phyloP scores from a whole-genome alignment of 2,329 filamentous ascomycete genomes.

The Aphanocladium album region DNA sequence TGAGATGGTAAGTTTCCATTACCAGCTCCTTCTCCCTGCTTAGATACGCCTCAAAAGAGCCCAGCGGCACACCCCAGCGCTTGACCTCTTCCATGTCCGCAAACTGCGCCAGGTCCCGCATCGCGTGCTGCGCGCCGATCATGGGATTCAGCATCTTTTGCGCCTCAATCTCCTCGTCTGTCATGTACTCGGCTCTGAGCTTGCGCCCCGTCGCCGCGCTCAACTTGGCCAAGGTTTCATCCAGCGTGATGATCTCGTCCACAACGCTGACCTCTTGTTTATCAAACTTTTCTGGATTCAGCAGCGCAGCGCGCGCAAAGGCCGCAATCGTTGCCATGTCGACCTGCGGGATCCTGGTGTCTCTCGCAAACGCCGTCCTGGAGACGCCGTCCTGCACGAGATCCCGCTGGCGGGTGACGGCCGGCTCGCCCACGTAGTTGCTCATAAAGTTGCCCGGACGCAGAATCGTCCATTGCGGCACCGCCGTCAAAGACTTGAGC shows the following conservation, averaged over 20 bases:
- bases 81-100: conserved; percentile 31
- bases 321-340: conserved; percentile 43
- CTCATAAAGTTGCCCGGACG: conserved; percentile 48
- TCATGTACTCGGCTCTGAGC: conserved; percentile 33
- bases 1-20: conserved; percentile 24
- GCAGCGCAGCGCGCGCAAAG: conserved; percentile 39
- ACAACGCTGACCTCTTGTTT: conserved; percentile 35
- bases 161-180: conserved; percentile 35
- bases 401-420: conserved; percentile 32
- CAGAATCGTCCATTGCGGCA: conserved; percentile 40
- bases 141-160: conserved; percentile 33
- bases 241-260: conserved; percentile 33
- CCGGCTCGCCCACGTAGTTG: conserved; percentile 42
- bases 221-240: conserved; percentile 33
- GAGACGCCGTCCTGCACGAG: conserved; percentile 34
- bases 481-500: conserved; percentile 19
- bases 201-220: conserved; percentile 28
- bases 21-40: conserved; percentile 32
- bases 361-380: conserved; percentile 28
- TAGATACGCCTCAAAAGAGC: conserved; percentile 40
- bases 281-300: conserved; percentile 36
- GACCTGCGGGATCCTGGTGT: conserved; percentile 36
- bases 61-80: conserved; percentile 35
- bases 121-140: conserved; percentile 31
- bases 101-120: conserved; percentile 30